These are phyloP conservation scores for Serendipita vermifera DNA, from an alignment of 768 basidiomycete species.

Conservation along the genomic window DNA sequence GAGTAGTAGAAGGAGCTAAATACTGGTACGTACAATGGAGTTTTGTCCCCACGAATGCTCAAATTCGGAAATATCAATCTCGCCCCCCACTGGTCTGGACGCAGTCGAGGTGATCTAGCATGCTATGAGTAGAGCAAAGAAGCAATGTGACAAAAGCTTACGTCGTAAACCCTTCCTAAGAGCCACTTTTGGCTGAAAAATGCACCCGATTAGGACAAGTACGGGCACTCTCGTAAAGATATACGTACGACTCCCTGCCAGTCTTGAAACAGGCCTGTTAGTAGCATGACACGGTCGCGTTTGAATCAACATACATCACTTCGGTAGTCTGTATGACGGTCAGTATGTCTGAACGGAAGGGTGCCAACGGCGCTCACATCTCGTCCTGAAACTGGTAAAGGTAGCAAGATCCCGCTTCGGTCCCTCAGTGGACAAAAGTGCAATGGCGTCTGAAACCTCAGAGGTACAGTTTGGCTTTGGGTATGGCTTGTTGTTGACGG, in stretches of 20 bases:
- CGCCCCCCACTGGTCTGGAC: conserved; percentile 38
- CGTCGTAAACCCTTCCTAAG: conserved; percentile 51
- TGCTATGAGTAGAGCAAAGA: neutral
- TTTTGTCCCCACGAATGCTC: conserved; percentile 77
- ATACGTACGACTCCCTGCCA: conserved; percentile 57
- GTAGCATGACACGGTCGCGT: conserved; percentile 16
- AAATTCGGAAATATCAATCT: conserved; percentile 61
- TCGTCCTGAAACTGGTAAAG: conserved; percentile 60
- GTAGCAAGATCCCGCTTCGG: conserved; percentile 49
- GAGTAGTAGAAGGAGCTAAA: neutral
- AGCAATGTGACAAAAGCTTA: conserved; percentile 19
- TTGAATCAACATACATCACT: conserved; percentile 44
- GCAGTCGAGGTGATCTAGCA: conserved; percentile 24
- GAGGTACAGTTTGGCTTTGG: conserved; percentile 48
- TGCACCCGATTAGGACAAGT: too few species aligned
- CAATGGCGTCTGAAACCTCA: conserved; percentile 45
- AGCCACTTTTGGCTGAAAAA: conserved; percentile 78
- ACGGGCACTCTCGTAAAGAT: too few species aligned
- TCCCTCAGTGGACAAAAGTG: conserved; percentile 52
- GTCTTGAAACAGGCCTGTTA: conserved; percentile 31
- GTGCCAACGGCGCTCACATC: conserved; percentile 38
- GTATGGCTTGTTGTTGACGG: conserved; percentile 24
- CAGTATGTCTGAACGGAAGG: conserved; percentile 17
- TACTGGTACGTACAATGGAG: conserved; percentile 41
- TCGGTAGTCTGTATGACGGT: conserved; percentile 42